phyloP scores from a whole-genome alignment of 2,329 filamentous ascomycete species.

The Hypomyces rosellus region DNA sequence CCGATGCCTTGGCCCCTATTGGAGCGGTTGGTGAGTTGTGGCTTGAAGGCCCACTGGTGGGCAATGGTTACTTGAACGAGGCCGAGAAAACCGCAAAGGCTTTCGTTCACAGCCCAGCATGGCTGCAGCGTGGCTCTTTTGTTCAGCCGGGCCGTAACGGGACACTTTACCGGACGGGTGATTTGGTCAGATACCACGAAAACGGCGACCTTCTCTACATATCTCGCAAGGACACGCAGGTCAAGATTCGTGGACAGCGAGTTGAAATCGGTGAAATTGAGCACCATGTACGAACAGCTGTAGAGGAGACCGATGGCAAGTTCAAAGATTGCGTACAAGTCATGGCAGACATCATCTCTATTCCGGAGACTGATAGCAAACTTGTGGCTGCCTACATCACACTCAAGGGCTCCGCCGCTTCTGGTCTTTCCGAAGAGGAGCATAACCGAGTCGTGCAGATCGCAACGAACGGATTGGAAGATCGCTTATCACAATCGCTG shows the following conservation, averaged over 20 bases:
- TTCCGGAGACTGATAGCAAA: too few relatives aligned
- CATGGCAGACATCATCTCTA: too few relatives aligned
- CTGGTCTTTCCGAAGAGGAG: too few relatives aligned
- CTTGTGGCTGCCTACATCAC: too few relatives aligned
- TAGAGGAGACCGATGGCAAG: too few relatives aligned
- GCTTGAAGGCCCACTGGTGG: constrained; percentile 40
- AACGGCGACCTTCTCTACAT: constrained; percentile 13
- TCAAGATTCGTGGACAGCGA: constrained; percentile 18
- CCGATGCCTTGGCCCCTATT: constrained; percentile 9
- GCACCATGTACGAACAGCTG: constrained; percentile 10
- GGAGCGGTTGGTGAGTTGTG: constrained; percentile 28
- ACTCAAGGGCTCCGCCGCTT: too few relatives aligned
- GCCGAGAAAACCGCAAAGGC: constrained; percentile 23
- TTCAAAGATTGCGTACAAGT: too few relatives aligned
- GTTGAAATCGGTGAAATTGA: constrained; percentile 19
- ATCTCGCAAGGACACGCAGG: constrained; percentile 16
- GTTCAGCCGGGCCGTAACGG: constrained; percentile 9
- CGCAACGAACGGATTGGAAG: too few relatives aligned
- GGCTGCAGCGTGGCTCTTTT: constrained; percentile 10
- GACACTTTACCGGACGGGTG: constrained; percentile 15
- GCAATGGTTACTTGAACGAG: constrained; percentile 42
- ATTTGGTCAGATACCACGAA: constrained; percentile 14
- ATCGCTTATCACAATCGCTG: too few relatives aligned
- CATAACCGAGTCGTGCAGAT: too few relatives aligned
- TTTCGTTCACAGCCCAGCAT: constrained; percentile 22